phyloP scores from a whole-genome alignment of 495 filamentous ascomycete genomes.

The Cryomyces minteri region DNA sequence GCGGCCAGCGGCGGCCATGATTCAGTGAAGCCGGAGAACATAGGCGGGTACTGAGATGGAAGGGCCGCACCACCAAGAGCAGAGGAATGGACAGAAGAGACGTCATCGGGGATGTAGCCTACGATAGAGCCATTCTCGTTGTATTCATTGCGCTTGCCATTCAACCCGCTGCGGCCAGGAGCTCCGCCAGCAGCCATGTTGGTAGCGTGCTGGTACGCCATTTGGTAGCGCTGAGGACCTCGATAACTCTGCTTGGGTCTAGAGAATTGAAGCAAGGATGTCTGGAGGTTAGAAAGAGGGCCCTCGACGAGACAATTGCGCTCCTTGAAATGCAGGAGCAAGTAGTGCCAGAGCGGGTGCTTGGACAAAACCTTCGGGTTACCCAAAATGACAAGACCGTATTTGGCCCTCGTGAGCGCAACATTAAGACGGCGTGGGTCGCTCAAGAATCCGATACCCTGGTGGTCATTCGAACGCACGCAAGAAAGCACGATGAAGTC shows the following conservation, averaged over 20 bases:
- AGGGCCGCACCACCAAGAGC: constrained; percentile 69
- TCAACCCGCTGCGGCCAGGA: constrained; percentile 28
- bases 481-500: constrained; percentile 98
- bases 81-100: constrained; percentile 87
- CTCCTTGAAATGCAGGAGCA: constrained; percentile 95
- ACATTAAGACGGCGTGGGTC: constrained; percentile 97
- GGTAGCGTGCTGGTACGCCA: constrained; percentile 54
- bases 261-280: constrained; percentile 87
- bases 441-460: constrained; percentile 97
- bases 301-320: constrained; percentile 91
- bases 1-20: constrained; percentile 67
- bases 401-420: constrained; percentile 94
- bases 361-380: constrained; percentile 97
- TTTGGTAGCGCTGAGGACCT: constrained; percentile 73
- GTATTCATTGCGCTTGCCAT: constrained; percentile 49
- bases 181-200: constrained; percentile 28
- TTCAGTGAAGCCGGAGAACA: constrained; percentile 89
- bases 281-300: constrained; percentile 87
- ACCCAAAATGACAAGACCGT: constrained; percentile 84
- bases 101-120: constrained; percentile 90
- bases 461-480: constrained; percentile 96
- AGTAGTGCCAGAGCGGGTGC: constrained; percentile 94
- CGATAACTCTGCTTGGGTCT: constrained; percentile 84
- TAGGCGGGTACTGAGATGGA: constrained; percentile 70
- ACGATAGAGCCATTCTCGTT: constrained; percentile 75